Evolutionary conservation across 805 yeast genomes (phyloP), one percentile per base, ranked within the genome.

Genomic region (Yamadazyma sp.): DNA sequence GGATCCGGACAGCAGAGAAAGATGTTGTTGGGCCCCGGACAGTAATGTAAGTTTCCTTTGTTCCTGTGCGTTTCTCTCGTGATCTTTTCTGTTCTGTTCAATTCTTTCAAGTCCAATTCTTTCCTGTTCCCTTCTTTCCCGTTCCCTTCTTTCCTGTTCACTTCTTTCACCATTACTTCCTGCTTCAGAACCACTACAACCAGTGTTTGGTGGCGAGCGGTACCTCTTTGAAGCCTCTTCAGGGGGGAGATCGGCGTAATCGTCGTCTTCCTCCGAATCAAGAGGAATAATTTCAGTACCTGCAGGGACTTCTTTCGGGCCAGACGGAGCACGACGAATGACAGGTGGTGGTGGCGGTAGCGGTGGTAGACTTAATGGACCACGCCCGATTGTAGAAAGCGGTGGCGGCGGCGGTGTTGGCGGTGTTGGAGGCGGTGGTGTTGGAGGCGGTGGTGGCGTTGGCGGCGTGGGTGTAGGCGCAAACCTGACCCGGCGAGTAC

Each of bases 341-440:
- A 24, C 13, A 22, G 28, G 21, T 14, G 39, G 34, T 4, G 39
- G 29, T 5, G 39, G 29, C 6, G 27, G 26, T 19, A 19, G 32
- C 2, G 38, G 27, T 20, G 27, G 28, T 14, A 7, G 35, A 32
- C n/a, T 21, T 4, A 14, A 6, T 15, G 38, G 26, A 12, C 17
- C 7, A 26, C 4, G 5, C n/a, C 6, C 15, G 15, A 11, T 5
- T n/a, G 28, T 5, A 11, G 13, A 17, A 17, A 22, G 22, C 10
- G 32, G 22, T 13, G 32, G 32, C 6, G 19, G 21, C n/a, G 32
- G 32, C 21, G 12, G 21, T 13, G 4, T 14, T 9, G 13, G 21
- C 3, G 11, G 8, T 11, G 11, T 21, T n/a, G n/a, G n/a, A n/a
- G n/a, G n/a, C n/a, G n/a, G n/a, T n/a, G n/a, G n/a, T n/a, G n/a